These are phyloP conservation scores for Kwoniella pini DNA, from an alignment of 768 basidiomycete genomes.

Conservation along the genomic window DNA sequence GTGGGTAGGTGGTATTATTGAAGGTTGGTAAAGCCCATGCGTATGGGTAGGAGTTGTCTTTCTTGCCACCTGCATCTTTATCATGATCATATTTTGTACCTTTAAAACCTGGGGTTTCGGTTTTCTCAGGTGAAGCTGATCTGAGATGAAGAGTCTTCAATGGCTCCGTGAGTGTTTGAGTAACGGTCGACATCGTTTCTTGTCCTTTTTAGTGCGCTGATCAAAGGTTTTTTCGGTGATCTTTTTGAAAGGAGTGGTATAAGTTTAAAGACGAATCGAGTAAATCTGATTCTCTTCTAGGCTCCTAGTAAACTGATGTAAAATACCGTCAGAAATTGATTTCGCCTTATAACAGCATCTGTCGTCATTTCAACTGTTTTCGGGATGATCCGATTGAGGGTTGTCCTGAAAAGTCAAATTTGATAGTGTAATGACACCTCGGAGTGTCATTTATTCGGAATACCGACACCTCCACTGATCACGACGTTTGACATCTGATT, in stretches of 20 bases:
- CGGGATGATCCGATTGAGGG: background rate
- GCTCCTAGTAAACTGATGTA: background rate
- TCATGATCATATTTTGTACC: slow-evolving; percentile 17
- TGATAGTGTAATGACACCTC: background rate
- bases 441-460: slow-evolving; percentile 1
- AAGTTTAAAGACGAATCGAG: no score
- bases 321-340: background rate
- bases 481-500: background rate
- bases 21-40: slow-evolving; percentile 70
- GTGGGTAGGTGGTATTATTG: slow-evolving; percentile 64
- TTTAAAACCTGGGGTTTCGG: slow-evolving; percentile 4
- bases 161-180: slow-evolving; percentile 19
- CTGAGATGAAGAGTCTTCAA: slow-evolving; percentile 5
- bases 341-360: slow-evolving; percentile 5
- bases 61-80: slow-evolving; percentile 8
- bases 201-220: no score
- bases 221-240: no score
- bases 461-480: slow-evolving; percentile 3
- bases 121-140: slow-evolving; percentile 14
- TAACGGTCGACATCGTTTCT: slow-evolving; percentile 16
- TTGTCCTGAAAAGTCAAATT: no score
- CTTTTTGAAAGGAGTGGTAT: no score
- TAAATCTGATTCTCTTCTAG: background rate
- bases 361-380: background rate
- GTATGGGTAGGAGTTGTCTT: slow-evolving; percentile 61